Conservation (phyloP, 1,284 basidiomycete genomes). For the Fomitiporia mediterranea region DNA sequence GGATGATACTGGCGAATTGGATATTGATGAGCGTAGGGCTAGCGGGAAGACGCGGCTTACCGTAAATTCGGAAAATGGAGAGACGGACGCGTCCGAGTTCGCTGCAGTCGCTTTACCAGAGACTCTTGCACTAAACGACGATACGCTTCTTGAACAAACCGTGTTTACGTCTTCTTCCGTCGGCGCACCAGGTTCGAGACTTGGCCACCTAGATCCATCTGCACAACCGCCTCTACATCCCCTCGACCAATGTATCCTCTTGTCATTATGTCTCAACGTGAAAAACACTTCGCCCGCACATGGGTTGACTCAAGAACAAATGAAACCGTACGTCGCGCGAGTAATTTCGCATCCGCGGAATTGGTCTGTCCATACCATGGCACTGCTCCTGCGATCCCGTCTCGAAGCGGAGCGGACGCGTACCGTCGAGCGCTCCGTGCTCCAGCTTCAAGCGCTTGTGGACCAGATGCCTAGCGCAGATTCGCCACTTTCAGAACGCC, state of each 20-base stretch:
- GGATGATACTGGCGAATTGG: constrained; percentile 12
- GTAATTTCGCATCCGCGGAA: constrained; percentile 85
- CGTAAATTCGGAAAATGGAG: constrained; percentile 14
- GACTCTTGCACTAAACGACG: constrained; percentile 86
- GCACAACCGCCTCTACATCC: constrained; percentile 85
- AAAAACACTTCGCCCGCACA: constrained; percentile 83
- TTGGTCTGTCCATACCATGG: constrained; percentile 95
- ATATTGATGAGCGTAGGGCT: too few species aligned
- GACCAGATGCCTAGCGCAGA: constrained; percentile 93
- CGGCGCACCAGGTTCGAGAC: constrained; percentile 37
- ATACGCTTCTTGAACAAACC: constrained; percentile 93
- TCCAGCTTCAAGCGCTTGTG: constrained; percentile 89
- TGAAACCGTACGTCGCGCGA: constrained; percentile 84
- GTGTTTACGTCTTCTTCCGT: constrained; percentile 73
- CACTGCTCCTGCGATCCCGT: constrained; percentile 83
- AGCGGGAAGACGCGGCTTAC: constrained; percentile 19
- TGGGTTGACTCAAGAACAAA: constrained; percentile 85
- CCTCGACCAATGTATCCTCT: constrained; percentile 86
- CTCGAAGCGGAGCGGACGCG: constrained; percentile 83
- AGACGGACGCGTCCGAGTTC: constrained; percentile 21
- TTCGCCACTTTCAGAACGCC: constrained; percentile 61
- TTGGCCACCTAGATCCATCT: constrained; percentile 74
- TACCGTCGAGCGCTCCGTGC: constrained; percentile 83
- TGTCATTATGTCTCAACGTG: constrained; percentile 86
- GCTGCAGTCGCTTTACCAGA: constrained; percentile 59